phyloP scores from a whole-genome alignment of 129 eudicot species.

The Pulicaria dysenterica region DNA sequence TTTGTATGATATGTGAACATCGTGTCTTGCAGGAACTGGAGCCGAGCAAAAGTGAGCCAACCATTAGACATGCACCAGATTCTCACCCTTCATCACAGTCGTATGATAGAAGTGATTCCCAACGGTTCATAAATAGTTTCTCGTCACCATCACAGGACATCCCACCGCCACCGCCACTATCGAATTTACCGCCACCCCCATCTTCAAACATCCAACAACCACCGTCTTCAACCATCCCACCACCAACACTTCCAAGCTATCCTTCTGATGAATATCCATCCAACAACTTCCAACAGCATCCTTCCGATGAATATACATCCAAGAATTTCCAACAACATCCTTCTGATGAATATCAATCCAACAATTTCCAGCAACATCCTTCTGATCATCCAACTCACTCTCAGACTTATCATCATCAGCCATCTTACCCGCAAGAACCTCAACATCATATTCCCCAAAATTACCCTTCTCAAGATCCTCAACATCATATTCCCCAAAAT shows the following conservation, averaged over 20 bases:
- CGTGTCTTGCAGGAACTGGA: slow-evolving; percentile 45
- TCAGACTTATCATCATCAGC: slow-evolving; percentile 50
- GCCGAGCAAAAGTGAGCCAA: slow-evolving; percentile 40
- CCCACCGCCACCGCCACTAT: slow-evolving; percentile 32
- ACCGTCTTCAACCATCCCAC: slow-evolving; percentile 33
- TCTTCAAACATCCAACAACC: slow-evolving; percentile 27
- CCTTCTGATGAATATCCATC: slow-evolving; percentile 53
- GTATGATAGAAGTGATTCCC: slow-evolving; percentile 49
- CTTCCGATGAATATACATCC: slow-evolving; percentile 53
- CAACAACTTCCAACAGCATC: slow-evolving; percentile 46
- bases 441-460: slow-evolving; percentile 54
- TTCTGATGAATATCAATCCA: slow-evolving; percentile 51
- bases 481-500: slow-evolving; percentile 51
- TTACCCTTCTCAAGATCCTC: slow-evolving; percentile 63
- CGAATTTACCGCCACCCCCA: slow-evolving; percentile 29
- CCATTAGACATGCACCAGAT: slow-evolving; percentile 39
- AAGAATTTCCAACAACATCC: slow-evolving; percentile 48
- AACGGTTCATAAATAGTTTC: slow-evolving; percentile 31
- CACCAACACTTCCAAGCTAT: slow-evolving; percentile 27
- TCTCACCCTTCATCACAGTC: slow-evolving; percentile 47
- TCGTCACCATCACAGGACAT: slow-evolving; percentile 35
- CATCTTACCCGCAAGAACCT: slow-evolving; percentile 57
- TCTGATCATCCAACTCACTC: slow-evolving; percentile 44
- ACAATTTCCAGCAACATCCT: slow-evolving; percentile 49
- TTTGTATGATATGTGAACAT: neutral